phyloP scores from a whole-genome alignment of 1,139 yeast species.

The Petasospora rhodanensis region DNA sequence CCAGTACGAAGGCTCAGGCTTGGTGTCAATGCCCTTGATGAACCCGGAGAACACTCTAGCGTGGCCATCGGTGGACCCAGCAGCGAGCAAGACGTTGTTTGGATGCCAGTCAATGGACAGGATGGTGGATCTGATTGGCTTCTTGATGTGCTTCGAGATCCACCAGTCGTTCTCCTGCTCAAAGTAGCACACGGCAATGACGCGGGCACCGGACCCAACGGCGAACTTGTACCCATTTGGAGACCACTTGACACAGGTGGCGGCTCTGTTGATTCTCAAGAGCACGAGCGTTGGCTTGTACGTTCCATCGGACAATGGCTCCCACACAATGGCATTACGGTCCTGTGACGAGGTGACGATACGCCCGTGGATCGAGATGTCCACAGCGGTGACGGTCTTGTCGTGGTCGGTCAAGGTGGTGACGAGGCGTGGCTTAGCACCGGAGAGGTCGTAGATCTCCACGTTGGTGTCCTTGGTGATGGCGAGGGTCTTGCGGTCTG shows the following conservation, averaged over 20 bases:
- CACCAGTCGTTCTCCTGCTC: conserved; percentile 99
- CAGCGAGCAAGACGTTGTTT: conserved; percentile 80
- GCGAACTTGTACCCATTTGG: conserved; percentile 90
- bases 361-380: conserved; percentile 82
- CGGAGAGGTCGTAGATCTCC: conserved; percentile 60
- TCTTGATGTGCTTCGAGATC: conserved; percentile 96
- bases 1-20: conserved; percentile 84
- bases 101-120: conserved; percentile 92
- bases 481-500: conserved; percentile 66
- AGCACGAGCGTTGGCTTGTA: conserved; percentile 89
- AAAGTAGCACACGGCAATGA: conserved; percentile 92
- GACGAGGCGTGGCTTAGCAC: conserved; percentile 41
- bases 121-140: conserved; percentile 85
- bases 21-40: conserved; percentile 82
- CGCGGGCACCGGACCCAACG: conserved; percentile 93
- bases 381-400: conserved; percentile 92
- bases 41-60: conserved; percentile 92
- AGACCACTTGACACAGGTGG: conserved; percentile 45
- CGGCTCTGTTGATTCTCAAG: conserved; percentile 59
- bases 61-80: conserved; percentile 95
- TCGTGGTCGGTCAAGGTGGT: conserved; percentile 80
- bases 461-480: conserved; percentile 76
- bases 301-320: conserved; percentile 55
- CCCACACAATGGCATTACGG: conserved; percentile 97
- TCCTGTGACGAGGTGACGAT: conserved; percentile 98